These are phyloP conservation scores for Aspergillus neoniger DNA, from an alignment of 2,329 filamentous ascomycete species.

Conservation along the genomic window DNA sequence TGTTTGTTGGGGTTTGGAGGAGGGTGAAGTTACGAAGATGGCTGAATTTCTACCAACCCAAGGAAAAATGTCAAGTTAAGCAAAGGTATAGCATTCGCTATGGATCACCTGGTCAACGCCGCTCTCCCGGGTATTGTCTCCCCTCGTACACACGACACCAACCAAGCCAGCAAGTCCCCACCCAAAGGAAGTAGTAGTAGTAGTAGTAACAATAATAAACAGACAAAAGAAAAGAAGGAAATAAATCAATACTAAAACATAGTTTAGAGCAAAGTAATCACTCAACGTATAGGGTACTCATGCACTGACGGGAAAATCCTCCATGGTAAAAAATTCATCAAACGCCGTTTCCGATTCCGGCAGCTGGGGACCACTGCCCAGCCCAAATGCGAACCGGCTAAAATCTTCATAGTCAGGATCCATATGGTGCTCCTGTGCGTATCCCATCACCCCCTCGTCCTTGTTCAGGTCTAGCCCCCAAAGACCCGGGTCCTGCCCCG, in stretches of 20 bases:
- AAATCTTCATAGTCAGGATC: constrained; percentile 29
- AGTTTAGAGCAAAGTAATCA: neutral
- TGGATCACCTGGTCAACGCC: neutral
- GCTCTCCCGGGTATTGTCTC: neutral
- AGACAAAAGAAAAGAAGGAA: constrained; percentile 5
- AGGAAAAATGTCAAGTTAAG: too few species aligned
- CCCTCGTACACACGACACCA: neutral
- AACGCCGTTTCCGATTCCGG: constrained; percentile 33
- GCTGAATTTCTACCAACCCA: too few species aligned
- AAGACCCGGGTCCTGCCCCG: constrained; percentile 11
- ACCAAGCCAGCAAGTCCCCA: constrained; percentile 5
- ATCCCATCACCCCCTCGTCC: constrained; percentile 27
- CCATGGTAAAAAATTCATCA: constrained; percentile 36
- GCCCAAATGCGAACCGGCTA: constrained; percentile 33
- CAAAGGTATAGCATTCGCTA: neutral
- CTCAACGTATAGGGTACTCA: constrained; percentile 18
- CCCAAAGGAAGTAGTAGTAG: constrained; percentile 21
- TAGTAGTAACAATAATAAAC: constrained; percentile 8
- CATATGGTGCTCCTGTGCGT: constrained; percentile 29
- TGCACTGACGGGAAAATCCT: constrained; percentile 34
- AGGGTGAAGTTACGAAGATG: too few species aligned
- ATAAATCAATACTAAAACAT: constrained; percentile 26
- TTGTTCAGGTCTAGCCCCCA: constrained; percentile 18
- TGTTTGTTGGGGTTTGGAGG: neutral
- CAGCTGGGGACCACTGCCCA: constrained; percentile 27